phyloP scores from a whole-genome alignment of 2,329 filamentous ascomycete species.

The Penicillium sp. region DNA sequence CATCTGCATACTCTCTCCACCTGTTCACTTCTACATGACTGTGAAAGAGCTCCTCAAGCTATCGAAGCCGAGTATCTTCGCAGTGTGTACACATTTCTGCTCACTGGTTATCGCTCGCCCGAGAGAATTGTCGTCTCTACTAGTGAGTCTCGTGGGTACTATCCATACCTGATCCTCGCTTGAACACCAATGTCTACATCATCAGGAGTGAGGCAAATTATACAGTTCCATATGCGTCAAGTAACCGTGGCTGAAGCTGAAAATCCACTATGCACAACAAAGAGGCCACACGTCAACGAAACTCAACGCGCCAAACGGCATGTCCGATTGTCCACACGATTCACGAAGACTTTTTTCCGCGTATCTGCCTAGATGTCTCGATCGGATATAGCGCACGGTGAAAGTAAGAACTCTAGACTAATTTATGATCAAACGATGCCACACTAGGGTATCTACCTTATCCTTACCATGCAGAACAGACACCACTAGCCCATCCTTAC shows the following conservation, averaged over 20 bases:
- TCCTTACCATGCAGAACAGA: background rate
- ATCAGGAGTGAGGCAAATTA: background rate
- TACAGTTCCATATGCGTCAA: background rate
- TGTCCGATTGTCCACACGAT: background rate
- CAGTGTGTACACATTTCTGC: background rate
- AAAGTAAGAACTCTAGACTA: background rate
- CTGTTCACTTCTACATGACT: background rate
- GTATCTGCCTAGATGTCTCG: background rate
- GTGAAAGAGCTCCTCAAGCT: too few relatives aligned
- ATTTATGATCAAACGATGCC: background rate
- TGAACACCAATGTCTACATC: slow-evolving; percentile 6
- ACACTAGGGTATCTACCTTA: background rate
- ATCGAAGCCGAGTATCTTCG: background rate
- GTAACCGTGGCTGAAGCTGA: background rate
- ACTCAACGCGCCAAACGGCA: background rate
- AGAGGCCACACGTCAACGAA: background rate
- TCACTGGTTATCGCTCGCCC: background rate
- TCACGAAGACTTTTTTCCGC: background rate
- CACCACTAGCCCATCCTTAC: background rate
- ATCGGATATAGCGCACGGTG: background rate
- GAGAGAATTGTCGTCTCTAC: slow-evolving; percentile 10
- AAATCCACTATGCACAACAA: background rate
- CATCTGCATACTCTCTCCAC: slow-evolving; percentile 6
- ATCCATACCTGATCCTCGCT: slow-evolving; percentile 8
- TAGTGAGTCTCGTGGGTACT: slow-evolving; percentile 20